phyloP scores from a whole-genome alignment of 805 yeast genomes.

The Schwanniomyces polymorphus region DNA sequence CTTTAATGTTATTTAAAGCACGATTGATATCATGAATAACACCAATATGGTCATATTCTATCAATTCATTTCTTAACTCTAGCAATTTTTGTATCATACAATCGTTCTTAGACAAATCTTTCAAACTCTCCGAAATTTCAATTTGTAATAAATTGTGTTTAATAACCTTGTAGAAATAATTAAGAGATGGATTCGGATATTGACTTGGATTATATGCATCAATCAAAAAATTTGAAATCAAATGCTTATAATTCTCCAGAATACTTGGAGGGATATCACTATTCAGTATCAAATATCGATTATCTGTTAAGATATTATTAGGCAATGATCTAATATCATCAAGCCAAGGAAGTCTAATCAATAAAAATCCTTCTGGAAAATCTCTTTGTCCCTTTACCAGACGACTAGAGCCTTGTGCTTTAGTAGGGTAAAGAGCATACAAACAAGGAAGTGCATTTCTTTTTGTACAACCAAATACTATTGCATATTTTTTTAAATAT shows the following conservation, averaged over 20 bases:
- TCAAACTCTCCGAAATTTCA: constrained; percentile 14
- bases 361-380: constrained; percentile 72
- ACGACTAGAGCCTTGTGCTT: constrained; percentile 18
- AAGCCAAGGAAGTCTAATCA: constrained; percentile 67
- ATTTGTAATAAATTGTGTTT: constrained; percentile 65
- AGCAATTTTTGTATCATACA: constrained; percentile 12
- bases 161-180: constrained; percentile 63
- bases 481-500: constrained; percentile 53
- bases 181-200: constrained; percentile 64
- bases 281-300: constrained; percentile 7
- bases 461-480: constrained; percentile 71
- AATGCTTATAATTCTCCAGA: constrained; percentile 17
- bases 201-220: constrained; percentile 55
- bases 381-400: constrained; percentile 9
- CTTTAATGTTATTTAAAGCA: constrained; percentile 9
- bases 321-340: constrained; percentile 78
- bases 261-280: constrained; percentile 7
- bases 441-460: constrained; percentile 54
- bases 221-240: constrained; percentile 42
- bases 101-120: constrained; percentile 18
- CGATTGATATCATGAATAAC: constrained; percentile 9
- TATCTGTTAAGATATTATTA: constrained; percentile 19
- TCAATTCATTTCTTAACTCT: constrained; percentile 9
- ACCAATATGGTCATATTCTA: constrained; percentile 4
- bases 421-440: constrained; percentile 61